Evolutionary conservation across 2,329 filamentous ascomycete genomes (phyloP).

Genomic region (Plectosphaerella plurivora): DNA sequence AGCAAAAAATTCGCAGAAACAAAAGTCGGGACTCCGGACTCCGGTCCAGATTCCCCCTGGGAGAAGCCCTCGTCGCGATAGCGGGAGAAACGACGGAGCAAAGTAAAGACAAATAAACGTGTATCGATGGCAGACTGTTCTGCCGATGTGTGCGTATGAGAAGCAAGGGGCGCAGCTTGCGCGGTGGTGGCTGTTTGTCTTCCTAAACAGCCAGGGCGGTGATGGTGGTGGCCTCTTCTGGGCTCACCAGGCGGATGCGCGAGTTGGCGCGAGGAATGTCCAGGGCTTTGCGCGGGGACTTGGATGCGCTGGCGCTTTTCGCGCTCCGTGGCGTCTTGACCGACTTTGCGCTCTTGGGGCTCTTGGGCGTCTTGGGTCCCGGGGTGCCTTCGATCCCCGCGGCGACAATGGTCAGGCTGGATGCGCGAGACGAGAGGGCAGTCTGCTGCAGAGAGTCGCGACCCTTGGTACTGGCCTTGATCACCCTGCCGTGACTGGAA

Average conservation of each 20-base stretch:
- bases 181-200: neutral
- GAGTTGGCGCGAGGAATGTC: slow-evolving; percentile 9
- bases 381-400: slow-evolving; percentile 5
- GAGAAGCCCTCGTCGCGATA: slow-evolving; percentile 3
- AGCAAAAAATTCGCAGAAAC: slow-evolving; percentile 2
- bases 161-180: neutral
- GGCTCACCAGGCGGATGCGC: slow-evolving; percentile 11
- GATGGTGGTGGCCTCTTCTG: slow-evolving; percentile 9
- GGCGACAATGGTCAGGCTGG: slow-evolving; percentile 12
- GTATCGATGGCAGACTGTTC: neutral
- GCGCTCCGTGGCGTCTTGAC: neutral
- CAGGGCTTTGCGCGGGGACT: slow-evolving; percentile 12
- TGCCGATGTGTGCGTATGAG: neutral
- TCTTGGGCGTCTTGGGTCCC: neutral
- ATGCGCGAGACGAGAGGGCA: slow-evolving; percentile 4
- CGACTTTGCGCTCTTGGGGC: neutral
- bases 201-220: slow-evolving; percentile 4
- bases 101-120: neutral
- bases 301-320: slow-evolving; percentile 6
- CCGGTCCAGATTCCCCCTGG: neutral
- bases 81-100: neutral
- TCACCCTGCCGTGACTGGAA: slow-evolving; percentile 11
- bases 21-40: neutral
- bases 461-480: slow-evolving; percentile 7
- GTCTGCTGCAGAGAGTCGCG: slow-evolving; percentile 3